Percentiles rank a stretch among this genome's conserved stretches.
Conservation (phyloP, 2,329 filamentous ascomycete species). For the Huntiella omanensis region DNA sequence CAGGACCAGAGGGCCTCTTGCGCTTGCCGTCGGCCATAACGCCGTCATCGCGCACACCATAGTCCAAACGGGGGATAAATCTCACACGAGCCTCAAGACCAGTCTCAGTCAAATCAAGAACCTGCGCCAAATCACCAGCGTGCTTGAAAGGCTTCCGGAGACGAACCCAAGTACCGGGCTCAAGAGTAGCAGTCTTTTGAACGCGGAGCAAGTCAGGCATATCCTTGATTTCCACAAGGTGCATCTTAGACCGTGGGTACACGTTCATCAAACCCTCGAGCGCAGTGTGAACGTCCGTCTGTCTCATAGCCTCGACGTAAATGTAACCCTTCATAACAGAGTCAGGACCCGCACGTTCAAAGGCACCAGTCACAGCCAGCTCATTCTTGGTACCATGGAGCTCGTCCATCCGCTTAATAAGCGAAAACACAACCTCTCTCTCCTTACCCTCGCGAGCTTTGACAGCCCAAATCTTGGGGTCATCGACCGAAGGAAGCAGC, state of each 20-base stretch:
- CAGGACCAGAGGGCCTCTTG: conserved; percentile 47
- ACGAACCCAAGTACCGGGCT: conserved; percentile 82
- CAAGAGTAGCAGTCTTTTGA: conserved; percentile 65
- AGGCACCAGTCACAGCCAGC: conserved; percentile 70
- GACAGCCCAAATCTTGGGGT: conserved; percentile 90
- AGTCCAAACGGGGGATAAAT: conserved; percentile 80
- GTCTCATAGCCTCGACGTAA: conserved; percentile 79
- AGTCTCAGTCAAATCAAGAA: conserved; percentile 83
- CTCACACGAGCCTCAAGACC: conserved; percentile 74
- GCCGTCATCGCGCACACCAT: conserved; percentile 66
- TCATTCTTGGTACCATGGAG: conserved; percentile 59
- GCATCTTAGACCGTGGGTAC: conserved; percentile 71
- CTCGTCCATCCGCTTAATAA: conserved; percentile 80
- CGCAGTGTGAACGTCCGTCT: conserved; percentile 68
- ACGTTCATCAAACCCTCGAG: conserved; percentile 75
- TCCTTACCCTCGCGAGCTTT: conserved; percentile 92
- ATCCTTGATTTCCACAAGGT: conserved; percentile 85
- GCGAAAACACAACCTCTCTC: conserved; percentile 68
- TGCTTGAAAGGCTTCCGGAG: conserved; percentile 67
- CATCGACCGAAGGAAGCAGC: conserved; percentile 78
- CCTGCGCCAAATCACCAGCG: conserved; percentile 73
- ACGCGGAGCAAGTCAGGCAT: conserved; percentile 93
- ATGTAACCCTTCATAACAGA: conserved; percentile 82
- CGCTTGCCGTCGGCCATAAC: conserved; percentile 47
- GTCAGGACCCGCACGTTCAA: conserved; percentile 65